Conservation (phyloP, 2,329 filamentous ascomycete species). For the Trichophyton rubrum region DNA sequence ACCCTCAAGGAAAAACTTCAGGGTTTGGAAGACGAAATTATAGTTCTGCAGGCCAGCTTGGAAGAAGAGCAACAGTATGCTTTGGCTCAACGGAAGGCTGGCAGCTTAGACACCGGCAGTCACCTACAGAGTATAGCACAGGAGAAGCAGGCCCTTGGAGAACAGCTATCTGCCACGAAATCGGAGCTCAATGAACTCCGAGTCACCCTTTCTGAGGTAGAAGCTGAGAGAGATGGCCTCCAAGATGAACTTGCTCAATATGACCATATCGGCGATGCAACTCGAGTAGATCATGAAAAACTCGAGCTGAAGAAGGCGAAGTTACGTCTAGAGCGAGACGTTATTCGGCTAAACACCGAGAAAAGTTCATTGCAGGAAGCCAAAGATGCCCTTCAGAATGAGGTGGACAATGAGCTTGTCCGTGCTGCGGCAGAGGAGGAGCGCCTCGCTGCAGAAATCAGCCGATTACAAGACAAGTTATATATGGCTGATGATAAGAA, state of each 20-base stretch:
- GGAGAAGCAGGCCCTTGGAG: slow-evolving; percentile 53
- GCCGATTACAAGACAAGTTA: slow-evolving; percentile 42
- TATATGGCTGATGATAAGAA: slow-evolving; percentile 26
- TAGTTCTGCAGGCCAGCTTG: slow-evolving; percentile 54
- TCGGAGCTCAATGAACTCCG: slow-evolving; percentile 49
- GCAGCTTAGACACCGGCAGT: slow-evolving; percentile 46
- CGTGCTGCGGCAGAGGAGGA: slow-evolving; percentile 55
- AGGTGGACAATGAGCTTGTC: slow-evolving; percentile 54
- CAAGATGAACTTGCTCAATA: slow-evolving; percentile 46
- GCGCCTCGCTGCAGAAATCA: slow-evolving; percentile 40
- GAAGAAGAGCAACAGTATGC: slow-evolving; percentile 54
- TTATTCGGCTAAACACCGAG: slow-evolving; percentile 53
- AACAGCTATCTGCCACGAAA: slow-evolving; percentile 48
- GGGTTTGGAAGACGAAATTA: slow-evolving; percentile 62
- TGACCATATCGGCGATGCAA: slow-evolving; percentile 45
- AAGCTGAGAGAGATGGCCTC: slow-evolving; percentile 56
- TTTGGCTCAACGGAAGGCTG: slow-evolving; percentile 44
- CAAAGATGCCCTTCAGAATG: slow-evolving; percentile 47
- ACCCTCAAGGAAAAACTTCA: slow-evolving; percentile 53
- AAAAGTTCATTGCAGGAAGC: slow-evolving; percentile 46
- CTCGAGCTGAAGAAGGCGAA: slow-evolving; percentile 56
- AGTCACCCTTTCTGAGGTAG: slow-evolving; percentile 44
- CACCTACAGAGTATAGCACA: slow-evolving; percentile 45
- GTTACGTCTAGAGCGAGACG: slow-evolving; percentile 54
- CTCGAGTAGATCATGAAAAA: slow-evolving; percentile 55